A percentile compares a stretch with the other conserved stretches of the same genome.
Conservation (phyloP, 352 stramenopile genomes). For the Peronosclerospora sorghi region DNA sequence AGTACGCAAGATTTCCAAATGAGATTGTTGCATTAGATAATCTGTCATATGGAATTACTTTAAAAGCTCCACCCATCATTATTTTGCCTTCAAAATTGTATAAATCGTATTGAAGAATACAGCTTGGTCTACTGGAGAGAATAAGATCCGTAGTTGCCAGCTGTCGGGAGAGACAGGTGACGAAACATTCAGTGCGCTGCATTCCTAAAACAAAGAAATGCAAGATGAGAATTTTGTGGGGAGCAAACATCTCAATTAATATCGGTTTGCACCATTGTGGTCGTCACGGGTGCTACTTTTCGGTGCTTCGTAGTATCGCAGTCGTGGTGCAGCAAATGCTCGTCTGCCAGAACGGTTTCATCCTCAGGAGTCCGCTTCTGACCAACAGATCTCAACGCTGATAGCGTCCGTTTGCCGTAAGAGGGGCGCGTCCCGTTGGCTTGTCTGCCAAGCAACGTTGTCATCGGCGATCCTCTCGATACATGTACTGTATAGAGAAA, state of each 20-base stretch:
- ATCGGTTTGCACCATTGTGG: too few species aligned
- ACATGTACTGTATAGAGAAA: not conserved
- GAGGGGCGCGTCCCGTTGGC: conserved; percentile 8
- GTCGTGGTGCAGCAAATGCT: conserved; percentile 11
- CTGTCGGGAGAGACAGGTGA: conserved; percentile 3
- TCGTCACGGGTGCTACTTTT: not conserved
- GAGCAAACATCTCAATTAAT: not conserved
- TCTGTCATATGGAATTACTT: not conserved
- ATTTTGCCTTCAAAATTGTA: not conserved
- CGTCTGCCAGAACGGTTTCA: conserved; percentile 17
- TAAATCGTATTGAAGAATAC: not conserved
- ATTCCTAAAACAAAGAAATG: not conserved
- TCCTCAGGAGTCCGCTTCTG: conserved; percentile 17
- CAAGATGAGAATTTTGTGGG: not conserved
- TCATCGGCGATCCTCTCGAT: not conserved
- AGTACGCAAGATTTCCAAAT: conserved; percentile 7
- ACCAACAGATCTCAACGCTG: conserved; percentile 8
- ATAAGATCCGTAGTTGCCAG: conserved; percentile 26
- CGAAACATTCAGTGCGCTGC: conserved; percentile 25
- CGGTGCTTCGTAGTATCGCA: not conserved
- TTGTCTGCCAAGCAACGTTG: conserved; percentile 14
- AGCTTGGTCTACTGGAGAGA: not conserved
- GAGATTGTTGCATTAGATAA: not conserved
- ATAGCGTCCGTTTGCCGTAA: conserved; percentile 13
- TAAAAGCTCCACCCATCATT: not conserved